Evolutionary conservation across 352 stramenopile genomes (phyloP), one percentile per base, ranked within the genome.

Genomic region (Phytophthora hibernalis): DNA sequence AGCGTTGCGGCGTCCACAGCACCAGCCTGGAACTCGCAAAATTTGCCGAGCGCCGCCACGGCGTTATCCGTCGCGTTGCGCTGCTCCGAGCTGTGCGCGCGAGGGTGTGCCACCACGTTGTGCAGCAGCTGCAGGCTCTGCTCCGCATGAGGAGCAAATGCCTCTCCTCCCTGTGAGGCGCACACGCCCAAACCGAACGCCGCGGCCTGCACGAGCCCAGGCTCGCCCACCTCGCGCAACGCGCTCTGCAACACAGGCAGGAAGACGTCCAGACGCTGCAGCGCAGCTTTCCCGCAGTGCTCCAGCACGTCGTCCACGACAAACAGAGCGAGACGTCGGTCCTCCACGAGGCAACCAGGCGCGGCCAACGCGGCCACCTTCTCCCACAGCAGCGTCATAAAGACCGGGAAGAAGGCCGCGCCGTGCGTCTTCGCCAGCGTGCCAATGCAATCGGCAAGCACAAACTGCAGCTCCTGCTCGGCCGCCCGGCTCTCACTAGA

Each of bases 221-320:
- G 78, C 50, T 91, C 82, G 31, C 69, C 89, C 1, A 82, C 83
- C 56, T 90, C 76, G 44, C 56, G 56, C 30, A 93, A 56, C 18
- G 87, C 84, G 30, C 81, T 82, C 16, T 90, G 59, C 8, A 95
- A 62, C 28, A 93, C 55, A 10, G 87, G 85, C 43, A 94, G 37
- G 58, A 96, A 93, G 22, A 76, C 63, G 50, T 92, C 83, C 7
- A 90, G 65, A 24, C 76, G 66, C 31, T 69, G 52, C 69, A 90
- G 78, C 3, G 82, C 82, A 8, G 74, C 58, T 11, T 47, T 65
- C 21, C 83, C 81, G 38, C 87, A 92, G 72, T 93, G 71, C 68
- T 96, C 87, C 21, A 96, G 65, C 16, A 96, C 87, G 60, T 96
- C 87, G 61, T 96, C 87, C 28, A 96, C 65, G n/a, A 96, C 88